Evolutionary conservation across 2,329 filamentous ascomycete genomes (phyloP), one percentile per base, ranked within the genome.

Genomic region (Chaetothyriales sp.): DNA sequence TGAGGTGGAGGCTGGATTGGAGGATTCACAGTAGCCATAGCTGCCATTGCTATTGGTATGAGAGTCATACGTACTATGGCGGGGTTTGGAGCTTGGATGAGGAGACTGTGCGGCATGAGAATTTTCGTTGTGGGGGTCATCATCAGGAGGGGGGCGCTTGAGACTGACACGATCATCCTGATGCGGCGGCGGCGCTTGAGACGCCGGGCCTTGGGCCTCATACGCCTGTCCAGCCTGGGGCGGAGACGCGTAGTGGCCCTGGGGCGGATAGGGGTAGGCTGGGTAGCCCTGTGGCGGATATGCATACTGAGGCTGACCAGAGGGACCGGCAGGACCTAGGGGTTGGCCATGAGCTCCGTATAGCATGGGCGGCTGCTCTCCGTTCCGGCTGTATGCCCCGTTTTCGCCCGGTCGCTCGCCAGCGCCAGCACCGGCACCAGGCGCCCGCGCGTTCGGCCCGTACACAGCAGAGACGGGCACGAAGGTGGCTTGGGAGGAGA

Each of bases 401-500:
- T 65, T 61, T 52, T 66, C 65, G 22, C 62, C 56, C 8, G 57
- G 55, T 25, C 61, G 59, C 25, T 63, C 62, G 51, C 65, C 65
- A 20, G 53, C 62, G 51, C 65, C 65, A 20, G 53, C 48, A 46
- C 54, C 58, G 43, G 57, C 55, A 44, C 59, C 48, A 22, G 58
- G 59, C 49, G 61, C 60, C 44, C 66, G 66, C 29, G 58, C 62
- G 43, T 59, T 64, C 15, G 76, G 75, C 47, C 56, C 58, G 56
- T 77, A 85, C 53, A 82, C 79, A 5, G 82, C 81, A 64, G 85
- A 81, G 8, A 82, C 82, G 6, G 83, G 83, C 33, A 86, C 83
- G 62, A 86, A 86, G 9, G 83, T 83, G 7, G 82, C 80, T 67
- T 86, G 82, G 9, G 82, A 83, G 2, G 81, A 85, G 20, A 87